Conservation (phyloP, 352 stramenopile species). For the Phytophthora quininea region DNA sequence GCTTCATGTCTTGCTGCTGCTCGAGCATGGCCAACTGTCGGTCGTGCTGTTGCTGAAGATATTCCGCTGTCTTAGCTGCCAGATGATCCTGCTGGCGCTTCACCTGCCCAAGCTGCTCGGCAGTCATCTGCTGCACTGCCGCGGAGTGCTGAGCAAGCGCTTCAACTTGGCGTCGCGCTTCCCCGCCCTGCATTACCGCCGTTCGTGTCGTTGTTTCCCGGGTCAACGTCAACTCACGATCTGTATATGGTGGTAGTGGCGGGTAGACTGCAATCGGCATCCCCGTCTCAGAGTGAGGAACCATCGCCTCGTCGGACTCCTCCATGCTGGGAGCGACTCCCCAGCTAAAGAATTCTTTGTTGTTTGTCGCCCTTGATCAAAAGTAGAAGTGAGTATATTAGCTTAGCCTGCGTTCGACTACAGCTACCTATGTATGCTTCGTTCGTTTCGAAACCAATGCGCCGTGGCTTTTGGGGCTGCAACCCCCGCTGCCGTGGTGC, state of each 20-base stretch:
- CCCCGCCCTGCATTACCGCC: neutral
- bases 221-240: neutral
- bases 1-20: neutral
- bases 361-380: neutral
- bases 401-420: neutral
- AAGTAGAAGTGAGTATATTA: neutral
- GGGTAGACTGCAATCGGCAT: neutral
- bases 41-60: neutral
- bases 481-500: neutral
- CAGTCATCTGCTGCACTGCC: neutral
- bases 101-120: neutral
- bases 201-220: neutral
- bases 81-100: neutral
- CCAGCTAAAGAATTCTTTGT: neutral
- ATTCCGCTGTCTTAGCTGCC: neutral
- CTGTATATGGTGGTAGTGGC: neutral
- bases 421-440: too few species aligned
- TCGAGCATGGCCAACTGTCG: neutral
- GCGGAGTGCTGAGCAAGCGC: neutral
- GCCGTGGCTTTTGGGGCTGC: neutral
- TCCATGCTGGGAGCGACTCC: neutral
- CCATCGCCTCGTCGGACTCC: neutral
- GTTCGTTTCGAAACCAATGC: neutral
- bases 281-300: neutral
- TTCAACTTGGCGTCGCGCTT: neutral